Evolutionary conservation across 805 yeast genomes (phyloP).

Genomic region (Candida ovalis): DNA sequence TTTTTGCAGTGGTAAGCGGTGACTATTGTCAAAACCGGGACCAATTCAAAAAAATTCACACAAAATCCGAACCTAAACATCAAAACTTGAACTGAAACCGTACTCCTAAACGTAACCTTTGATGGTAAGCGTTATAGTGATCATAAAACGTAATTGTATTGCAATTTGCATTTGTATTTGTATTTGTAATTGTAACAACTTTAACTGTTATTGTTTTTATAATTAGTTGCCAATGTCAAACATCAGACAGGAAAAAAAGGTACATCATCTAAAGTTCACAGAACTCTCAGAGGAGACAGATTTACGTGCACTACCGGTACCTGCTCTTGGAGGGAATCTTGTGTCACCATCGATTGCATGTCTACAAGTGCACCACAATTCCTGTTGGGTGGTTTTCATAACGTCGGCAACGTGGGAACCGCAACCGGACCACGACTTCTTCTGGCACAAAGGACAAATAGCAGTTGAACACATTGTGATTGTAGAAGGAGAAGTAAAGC

Average conservation of each 20-base stretch:
- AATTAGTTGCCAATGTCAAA: neutral
- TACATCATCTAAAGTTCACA: constrained; percentile 1
- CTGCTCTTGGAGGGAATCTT: constrained; percentile 58
- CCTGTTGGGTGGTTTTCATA: constrained; percentile 48
- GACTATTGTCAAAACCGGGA: no score
- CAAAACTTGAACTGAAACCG: no score
- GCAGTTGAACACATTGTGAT: constrained; percentile 32
- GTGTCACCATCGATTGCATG: constrained; percentile 38
- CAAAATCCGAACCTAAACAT: no score
- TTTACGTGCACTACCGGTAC: constrained; percentile 52
- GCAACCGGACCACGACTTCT: constrained; percentile 64
- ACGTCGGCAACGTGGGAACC: constrained; percentile 51
- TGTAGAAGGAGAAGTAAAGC: neutral
- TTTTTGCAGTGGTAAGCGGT: no score
- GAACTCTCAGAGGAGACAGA: constrained; percentile 26
- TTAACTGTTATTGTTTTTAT: no score
- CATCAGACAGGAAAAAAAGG: neutral
- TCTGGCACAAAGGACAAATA: constrained; percentile 38
- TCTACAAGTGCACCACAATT: constrained; percentile 53
- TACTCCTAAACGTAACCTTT: no score
- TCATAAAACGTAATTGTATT: no score
- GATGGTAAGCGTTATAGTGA: no score
- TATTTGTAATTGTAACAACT: neutral
- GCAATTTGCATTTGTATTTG: no score
- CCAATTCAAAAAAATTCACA: no score